Percentiles rank a stretch among this genome's conserved stretches.
Conservation (phyloP, 306 rosid genomes). For the Casuarina glauca region DNA sequence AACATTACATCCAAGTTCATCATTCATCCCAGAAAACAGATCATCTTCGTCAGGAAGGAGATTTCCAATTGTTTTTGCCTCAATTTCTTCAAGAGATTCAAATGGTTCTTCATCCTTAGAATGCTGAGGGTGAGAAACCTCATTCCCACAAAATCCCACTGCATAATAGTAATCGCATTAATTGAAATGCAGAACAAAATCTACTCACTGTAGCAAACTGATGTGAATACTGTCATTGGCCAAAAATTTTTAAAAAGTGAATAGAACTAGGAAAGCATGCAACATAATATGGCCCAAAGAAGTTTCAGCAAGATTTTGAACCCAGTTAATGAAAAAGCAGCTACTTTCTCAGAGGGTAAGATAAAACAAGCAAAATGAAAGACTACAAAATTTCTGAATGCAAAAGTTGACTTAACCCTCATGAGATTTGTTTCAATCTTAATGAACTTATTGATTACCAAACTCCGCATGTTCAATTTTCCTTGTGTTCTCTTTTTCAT, state of each 20-base stretch:
- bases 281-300: background rate
- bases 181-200: conserved; percentile 4
- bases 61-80: conserved; percentile 75
- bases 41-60: conserved; percentile 89
- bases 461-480: background rate
- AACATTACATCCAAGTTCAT: conserved; percentile 42
- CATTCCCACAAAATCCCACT: conserved; percentile 62
- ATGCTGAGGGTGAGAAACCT: conserved; percentile 37
- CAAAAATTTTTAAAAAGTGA: background rate
- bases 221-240: conserved; percentile 4
- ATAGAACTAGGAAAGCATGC: background rate
- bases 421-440: background rate
- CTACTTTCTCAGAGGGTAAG: background rate
- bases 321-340: conserved; percentile 4
- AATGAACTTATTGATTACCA: background rate
- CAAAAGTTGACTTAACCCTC: background rate
- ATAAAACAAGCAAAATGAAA: background rate
- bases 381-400: background rate
- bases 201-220: conserved; percentile 9
- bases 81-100: conserved; percentile 58
- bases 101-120: conserved; percentile 50
- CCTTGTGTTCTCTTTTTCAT: background rate
- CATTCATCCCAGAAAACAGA: conserved; percentile 70
- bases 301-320: conserved; percentile 16
- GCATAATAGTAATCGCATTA: conserved; percentile 36